Percentiles rank a stretch among this genome's conserved stretches.
Conservation (phyloP, 768 basidiomycete genomes). For the Tulasnella sp. region DNA sequence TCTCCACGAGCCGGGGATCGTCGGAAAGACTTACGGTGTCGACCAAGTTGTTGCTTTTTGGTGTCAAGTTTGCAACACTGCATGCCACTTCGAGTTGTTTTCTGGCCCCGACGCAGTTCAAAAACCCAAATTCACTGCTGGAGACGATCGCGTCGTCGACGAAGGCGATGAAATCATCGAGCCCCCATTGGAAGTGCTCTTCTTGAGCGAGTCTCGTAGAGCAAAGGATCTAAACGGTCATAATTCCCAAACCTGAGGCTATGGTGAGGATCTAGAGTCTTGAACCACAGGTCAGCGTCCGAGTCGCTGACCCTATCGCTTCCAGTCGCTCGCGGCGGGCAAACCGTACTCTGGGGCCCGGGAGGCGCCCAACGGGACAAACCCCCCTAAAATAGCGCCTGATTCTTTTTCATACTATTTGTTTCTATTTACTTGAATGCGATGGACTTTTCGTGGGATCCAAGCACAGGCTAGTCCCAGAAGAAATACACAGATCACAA, state of each 20-base stretch:
- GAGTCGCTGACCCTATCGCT: too few species aligned
- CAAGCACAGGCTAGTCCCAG: too few species aligned
- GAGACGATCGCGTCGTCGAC: not conserved
- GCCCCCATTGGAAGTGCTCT: not conserved
- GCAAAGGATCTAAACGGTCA: not conserved
- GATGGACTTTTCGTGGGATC: too few species aligned
- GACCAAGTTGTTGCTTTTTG: not conserved
- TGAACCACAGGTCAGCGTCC: not conserved
- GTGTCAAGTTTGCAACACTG: not conserved
- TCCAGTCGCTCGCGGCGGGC: too few species aligned
- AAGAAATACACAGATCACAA: too few species aligned
- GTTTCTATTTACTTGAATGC: too few species aligned
- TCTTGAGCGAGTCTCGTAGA: not conserved
- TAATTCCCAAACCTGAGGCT: too few species aligned
- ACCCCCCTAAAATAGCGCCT: too few species aligned
- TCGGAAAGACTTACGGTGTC: not conserved
- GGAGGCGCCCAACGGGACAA: too few species aligned
- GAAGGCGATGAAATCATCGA: not conserved
- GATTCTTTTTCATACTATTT: too few species aligned
- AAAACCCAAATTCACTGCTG: not conserved
- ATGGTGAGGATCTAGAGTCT: not conserved
- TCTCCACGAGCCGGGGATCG: not conserved
- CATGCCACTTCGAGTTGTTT: not conserved
- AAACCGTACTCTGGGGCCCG: too few species aligned
- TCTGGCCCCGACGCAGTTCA: not conserved